Conservation (phyloP, 257 asterid species). For the Gentiana straminea region DNA sequence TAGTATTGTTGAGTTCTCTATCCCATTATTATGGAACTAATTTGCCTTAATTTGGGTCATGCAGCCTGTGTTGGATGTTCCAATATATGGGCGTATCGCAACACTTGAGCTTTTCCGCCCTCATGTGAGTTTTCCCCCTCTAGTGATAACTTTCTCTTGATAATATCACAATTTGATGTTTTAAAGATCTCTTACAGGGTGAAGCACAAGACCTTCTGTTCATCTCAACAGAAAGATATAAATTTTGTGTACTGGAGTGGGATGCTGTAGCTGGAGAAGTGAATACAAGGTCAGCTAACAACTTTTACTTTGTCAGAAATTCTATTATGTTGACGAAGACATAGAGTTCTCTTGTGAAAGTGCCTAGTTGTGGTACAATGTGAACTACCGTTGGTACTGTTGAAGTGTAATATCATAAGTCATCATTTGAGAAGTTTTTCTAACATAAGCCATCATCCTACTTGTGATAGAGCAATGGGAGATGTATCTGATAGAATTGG, state of each 20-base stretch:
- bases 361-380: background rate
- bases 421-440: conserved; percentile 3
- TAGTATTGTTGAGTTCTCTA: background rate
- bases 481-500: conserved; percentile 95
- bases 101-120: conserved; percentile 98
- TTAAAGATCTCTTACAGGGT: conserved; percentile 41
- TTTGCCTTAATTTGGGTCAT: conserved; percentile 14
- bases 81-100: conserved; percentile 97
- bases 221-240: conserved; percentile 84
- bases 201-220: conserved; percentile 89
- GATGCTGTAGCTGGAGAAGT: conserved; percentile 69
- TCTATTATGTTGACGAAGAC: background rate
- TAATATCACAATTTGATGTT: background rate
- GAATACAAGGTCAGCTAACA: conserved; percentile 52
- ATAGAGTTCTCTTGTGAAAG: background rate
- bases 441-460: background rate
- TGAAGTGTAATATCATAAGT: too few relatives aligned
- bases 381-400: too few relatives aligned
- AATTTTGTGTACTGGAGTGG: conserved; percentile 90
- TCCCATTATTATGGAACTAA: conserved; percentile 5
- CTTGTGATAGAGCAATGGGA: conserved; percentile 69
- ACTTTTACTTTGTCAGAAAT: background rate
- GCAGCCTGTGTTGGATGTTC: conserved; percentile 97
- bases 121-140: conserved; percentile 52
- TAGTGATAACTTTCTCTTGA: conserved; percentile 8